These are phyloP conservation scores for Ophiostoma tasmaniense DNA, from an alignment of 2,329 filamentous ascomycete species.

Conservation along the genomic window DNA sequence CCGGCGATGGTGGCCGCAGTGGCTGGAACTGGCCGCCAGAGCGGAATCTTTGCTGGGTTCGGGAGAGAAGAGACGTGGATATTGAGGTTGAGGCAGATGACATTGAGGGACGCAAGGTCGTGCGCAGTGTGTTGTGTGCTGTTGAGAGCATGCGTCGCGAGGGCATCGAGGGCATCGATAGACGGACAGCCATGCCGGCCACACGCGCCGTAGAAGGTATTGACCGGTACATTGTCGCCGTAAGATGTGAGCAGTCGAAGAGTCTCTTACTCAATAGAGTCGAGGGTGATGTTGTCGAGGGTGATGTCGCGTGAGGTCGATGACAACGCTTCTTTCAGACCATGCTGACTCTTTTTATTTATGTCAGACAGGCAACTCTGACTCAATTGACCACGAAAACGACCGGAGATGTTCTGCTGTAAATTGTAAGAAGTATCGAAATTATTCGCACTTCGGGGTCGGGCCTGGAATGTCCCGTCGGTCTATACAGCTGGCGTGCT, in stretches of 20 bases:
- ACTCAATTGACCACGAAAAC: neutral
- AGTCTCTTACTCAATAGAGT: neutral
- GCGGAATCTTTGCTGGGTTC: neutral
- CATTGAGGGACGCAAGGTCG: neutral
- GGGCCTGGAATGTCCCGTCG: neutral
- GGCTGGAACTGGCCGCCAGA: constrained; percentile 44
- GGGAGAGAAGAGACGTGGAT: neutral
- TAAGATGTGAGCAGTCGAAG: neutral
- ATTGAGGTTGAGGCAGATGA: neutral
- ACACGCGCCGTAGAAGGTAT: neutral
- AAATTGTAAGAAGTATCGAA: neutral
- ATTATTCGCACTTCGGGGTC: neutral
- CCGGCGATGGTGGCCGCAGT: constrained; percentile 68
- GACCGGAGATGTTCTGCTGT: neutral
- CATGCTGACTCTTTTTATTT: neutral
- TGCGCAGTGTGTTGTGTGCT: neutral
- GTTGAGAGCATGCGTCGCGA: neutral
- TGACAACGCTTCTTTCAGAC: neutral
- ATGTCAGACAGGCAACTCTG: neutral
- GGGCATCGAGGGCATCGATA: neutral
- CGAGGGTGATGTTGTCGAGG: neutral
- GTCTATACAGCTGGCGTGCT: neutral
- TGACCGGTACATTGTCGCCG: neutral
- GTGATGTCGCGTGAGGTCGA: neutral
- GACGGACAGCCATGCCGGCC: neutral